Conservation (phyloP, 345 rosid species). For the Kernera saxatilis region DNA sequence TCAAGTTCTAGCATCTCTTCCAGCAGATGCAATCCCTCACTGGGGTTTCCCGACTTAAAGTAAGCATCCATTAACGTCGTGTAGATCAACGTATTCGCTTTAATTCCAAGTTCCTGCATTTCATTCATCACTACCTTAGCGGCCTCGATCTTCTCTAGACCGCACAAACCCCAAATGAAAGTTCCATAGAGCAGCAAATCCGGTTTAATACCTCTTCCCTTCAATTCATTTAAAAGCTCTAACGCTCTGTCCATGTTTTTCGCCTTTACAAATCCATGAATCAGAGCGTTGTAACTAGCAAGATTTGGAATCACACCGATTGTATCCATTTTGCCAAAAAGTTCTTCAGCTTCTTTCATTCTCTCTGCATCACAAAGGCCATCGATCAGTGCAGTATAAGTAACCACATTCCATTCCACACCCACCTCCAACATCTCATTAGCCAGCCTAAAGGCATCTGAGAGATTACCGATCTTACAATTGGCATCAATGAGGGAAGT, state of each 20-base stretch:
- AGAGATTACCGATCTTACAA: slow-evolving; percentile 47
- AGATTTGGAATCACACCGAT: slow-evolving; percentile 49
- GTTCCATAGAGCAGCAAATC: slow-evolving; percentile 61
- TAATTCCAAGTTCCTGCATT: slow-evolving; percentile 48
- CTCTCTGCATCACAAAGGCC: slow-evolving; percentile 55
- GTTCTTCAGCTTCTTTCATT: slow-evolving; percentile 52
- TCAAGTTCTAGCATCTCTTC: slow-evolving; percentile 42
- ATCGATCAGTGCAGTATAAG: slow-evolving; percentile 51
- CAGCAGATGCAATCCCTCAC: slow-evolving; percentile 44
- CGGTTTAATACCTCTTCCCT: slow-evolving; percentile 40
- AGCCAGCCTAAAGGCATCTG: slow-evolving; percentile 53
- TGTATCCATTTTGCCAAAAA: slow-evolving; percentile 39
- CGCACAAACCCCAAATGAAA: slow-evolving; percentile 54
- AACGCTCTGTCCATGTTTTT: slow-evolving; percentile 47
- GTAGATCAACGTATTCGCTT: slow-evolving; percentile 45
- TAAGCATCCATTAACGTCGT: slow-evolving; percentile 59
- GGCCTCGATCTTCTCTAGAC: slow-evolving; percentile 44
- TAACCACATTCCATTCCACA: slow-evolving; percentile 49
- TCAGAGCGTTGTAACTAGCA: slow-evolving; percentile 46
- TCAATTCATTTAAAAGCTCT: slow-evolving; percentile 47
- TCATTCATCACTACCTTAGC: slow-evolving; percentile 40
- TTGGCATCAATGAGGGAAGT: slow-evolving; percentile 65
- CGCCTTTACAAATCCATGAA: slow-evolving; percentile 54
- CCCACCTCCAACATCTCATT: slow-evolving; percentile 50
- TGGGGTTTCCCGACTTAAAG: slow-evolving; percentile 47